These are phyloP conservation scores for Simplicillium sp. DNA, from an alignment of 2,329 filamentous ascomycete genomes.

Conservation along the genomic window DNA sequence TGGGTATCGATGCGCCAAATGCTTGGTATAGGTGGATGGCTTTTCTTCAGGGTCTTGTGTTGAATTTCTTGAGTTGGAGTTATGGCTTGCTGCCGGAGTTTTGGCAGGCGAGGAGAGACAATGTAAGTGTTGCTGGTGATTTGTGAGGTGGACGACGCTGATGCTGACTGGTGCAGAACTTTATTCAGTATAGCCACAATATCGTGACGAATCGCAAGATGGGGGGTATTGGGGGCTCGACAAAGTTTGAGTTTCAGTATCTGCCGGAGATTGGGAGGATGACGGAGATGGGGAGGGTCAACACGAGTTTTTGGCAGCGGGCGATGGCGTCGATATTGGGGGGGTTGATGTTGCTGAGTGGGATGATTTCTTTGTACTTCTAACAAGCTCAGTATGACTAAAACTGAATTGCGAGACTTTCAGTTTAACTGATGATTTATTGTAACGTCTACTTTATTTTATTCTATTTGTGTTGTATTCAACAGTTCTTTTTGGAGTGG, in stretches of 20 bases:
- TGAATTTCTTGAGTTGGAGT: constrained; percentile 44
- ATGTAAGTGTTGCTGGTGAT: constrained; percentile 11
- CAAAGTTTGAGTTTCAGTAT: constrained; percentile 63
- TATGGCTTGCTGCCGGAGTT: constrained; percentile 23
- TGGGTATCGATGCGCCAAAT: constrained; percentile 48
- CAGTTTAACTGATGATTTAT: too few relatives aligned
- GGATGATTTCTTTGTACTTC: too few relatives aligned
- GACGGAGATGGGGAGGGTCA: constrained; percentile 19
- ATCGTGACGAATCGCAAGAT: constrained; percentile 49
- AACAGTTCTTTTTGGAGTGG: too few relatives aligned
- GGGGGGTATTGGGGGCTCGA: constrained; percentile 52
- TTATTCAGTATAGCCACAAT: constrained; percentile 27
- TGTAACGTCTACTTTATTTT: too few relatives aligned
- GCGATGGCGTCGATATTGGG: not conserved
- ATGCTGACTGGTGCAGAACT: constrained; percentile 6
- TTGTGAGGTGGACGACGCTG: not conserved
- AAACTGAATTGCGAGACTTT: too few relatives aligned
- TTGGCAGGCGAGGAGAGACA: constrained; percentile 25
- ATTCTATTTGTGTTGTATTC: too few relatives aligned
- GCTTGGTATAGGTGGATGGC: constrained; percentile 51
- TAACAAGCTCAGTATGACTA: too few relatives aligned
- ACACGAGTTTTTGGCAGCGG: not conserved
- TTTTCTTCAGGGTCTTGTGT: constrained; percentile 56
- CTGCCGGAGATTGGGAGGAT: constrained; percentile 37
- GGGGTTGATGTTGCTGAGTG: too few relatives aligned